A percentile compares a stretch with the other conserved stretches of the same genome.
Evolutionary conservation across 257 asterid genomes (phyloP).

Genomic region (Scutellaria baicalensis): DNA sequence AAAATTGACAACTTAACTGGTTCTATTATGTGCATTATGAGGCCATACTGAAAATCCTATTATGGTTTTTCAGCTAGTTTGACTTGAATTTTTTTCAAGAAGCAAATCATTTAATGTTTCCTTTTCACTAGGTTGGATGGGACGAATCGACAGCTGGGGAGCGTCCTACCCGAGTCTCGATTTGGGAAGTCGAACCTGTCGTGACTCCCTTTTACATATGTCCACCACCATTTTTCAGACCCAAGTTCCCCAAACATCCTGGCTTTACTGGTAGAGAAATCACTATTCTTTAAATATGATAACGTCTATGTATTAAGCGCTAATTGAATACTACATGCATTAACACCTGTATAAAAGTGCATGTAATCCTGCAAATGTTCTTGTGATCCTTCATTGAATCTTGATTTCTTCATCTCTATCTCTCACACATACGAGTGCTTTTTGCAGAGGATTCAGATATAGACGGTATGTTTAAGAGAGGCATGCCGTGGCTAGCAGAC

Average conservation of each 20-base stretch:
- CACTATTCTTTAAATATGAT: background rate
- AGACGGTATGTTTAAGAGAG: constrained; percentile 64
- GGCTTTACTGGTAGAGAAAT: constrained; percentile 56
- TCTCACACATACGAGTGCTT: constrained; percentile 4
- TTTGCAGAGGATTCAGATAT: constrained; percentile 63
- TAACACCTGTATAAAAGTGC: too few relatives aligned
- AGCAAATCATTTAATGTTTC: background rate
- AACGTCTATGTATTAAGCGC: background rate
- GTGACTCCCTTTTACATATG: constrained; percentile 91
- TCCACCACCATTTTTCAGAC: constrained; percentile 91
- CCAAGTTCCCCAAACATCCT: constrained; percentile 70
- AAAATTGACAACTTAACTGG: background rate
- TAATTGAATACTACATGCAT: too few relatives aligned
- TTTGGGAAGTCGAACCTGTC: constrained; percentile 94
- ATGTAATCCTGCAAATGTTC: too few relatives aligned
- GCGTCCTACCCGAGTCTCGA: constrained; percentile 82
- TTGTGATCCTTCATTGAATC: background rate
- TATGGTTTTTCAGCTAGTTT: too few relatives aligned
- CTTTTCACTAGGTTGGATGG: constrained; percentile 80
- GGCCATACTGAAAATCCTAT: background rate
- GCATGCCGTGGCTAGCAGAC: constrained; percentile 85
- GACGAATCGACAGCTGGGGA: constrained; percentile 98
- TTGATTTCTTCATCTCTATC: background rate
- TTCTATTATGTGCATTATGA: background rate
- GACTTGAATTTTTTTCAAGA: background rate